phyloP scores from a whole-genome alignment of 129 eudicot genomes.

The Escallonia rubra region DNA sequence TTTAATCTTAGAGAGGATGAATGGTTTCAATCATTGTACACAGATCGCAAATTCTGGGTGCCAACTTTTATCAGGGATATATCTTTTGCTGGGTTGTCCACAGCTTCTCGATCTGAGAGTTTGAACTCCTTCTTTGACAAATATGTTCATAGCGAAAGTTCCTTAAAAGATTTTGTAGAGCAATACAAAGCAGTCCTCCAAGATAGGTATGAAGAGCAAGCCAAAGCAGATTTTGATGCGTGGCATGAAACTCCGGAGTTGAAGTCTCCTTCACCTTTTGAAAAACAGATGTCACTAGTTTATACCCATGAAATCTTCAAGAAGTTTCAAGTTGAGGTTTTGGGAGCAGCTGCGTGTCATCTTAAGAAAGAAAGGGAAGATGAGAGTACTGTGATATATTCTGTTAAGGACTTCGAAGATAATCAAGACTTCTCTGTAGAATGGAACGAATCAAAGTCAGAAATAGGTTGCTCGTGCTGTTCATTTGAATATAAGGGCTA shows the following conservation, averaged over 20 bases:
- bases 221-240: conserved; percentile 84
- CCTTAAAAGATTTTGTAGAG: conserved; percentile 57
- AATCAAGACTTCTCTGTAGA: conserved; percentile 70
- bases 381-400: conserved; percentile 27
- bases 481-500: conserved; percentile 74
- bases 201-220: conserved; percentile 87
- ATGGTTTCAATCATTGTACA: conserved; percentile 67
- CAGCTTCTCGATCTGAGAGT: conserved; percentile 62
- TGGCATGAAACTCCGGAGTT: conserved; percentile 97
- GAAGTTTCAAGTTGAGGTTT: conserved; percentile 79
- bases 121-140: conserved; percentile 67
- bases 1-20: conserved; percentile 60
- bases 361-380: conserved; percentile 62
- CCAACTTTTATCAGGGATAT: conserved; percentile 53
- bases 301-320: conserved; percentile 80
- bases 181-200: conserved; percentile 52
- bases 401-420: conserved; percentile 66
- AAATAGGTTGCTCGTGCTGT: conserved; percentile 80
- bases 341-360: conserved; percentile 97
- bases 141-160: conserved; percentile 55
- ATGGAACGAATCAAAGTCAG: conserved; percentile 58
- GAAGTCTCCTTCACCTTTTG: conserved; percentile 95
- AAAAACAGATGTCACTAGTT: conserved; percentile 64
- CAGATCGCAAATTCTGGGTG: conserved; percentile 78
- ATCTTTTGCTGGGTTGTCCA: conserved; percentile 74